phyloP scores from a whole-genome alignment of 1,284 basidiomycete species.

The Sphagnurus paluster region DNA sequence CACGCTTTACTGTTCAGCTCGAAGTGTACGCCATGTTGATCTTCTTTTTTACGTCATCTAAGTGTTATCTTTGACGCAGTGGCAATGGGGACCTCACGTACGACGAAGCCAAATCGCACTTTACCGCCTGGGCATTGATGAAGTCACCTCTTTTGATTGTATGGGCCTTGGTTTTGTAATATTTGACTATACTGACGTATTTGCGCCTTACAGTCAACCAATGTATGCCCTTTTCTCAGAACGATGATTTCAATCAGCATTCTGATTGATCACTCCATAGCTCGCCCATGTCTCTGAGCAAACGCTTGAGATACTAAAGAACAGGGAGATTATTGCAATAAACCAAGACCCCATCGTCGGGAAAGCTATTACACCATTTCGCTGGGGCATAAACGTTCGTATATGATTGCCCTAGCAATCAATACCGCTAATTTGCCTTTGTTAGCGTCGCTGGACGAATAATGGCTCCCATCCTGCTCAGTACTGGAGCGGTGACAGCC shows the following conservation, averaged over 20 bases:
- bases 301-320: slow-evolving; percentile 29
- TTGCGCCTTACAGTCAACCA: slow-evolving; percentile 22
- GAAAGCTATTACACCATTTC: slow-evolving; percentile 41
- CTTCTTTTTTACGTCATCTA: too few relatives aligned
- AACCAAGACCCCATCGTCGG: slow-evolving; percentile 42
- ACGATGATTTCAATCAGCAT: background rate
- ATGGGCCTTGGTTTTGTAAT: slow-evolving; percentile 1
- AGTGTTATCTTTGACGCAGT: slow-evolving; percentile 27
- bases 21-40: slow-evolving; percentile 43
- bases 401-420: background rate
- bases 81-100: slow-evolving; percentile 60
- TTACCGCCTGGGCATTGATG: slow-evolving; percentile 57
- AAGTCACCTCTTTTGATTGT: slow-evolving; percentile 50
- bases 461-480: slow-evolving; percentile 48
- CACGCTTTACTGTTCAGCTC: slow-evolving; percentile 36
- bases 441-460: slow-evolving; percentile 48
- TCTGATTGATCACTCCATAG: slow-evolving; percentile 21
- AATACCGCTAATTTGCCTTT: background rate
- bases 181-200: background rate
- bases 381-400: slow-evolving; percentile 51
- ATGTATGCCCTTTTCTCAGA: slow-evolving; percentile 21
- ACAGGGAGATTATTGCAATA: slow-evolving; percentile 38
- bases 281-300: slow-evolving; percentile 36
- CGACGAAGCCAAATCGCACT: slow-evolving; percentile 55
- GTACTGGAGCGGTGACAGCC: slow-evolving; percentile 51